These are phyloP conservation scores for Rhypophila decipiens DNA, from an alignment of 495 filamentous ascomycete species.

Conservation along the genomic window DNA sequence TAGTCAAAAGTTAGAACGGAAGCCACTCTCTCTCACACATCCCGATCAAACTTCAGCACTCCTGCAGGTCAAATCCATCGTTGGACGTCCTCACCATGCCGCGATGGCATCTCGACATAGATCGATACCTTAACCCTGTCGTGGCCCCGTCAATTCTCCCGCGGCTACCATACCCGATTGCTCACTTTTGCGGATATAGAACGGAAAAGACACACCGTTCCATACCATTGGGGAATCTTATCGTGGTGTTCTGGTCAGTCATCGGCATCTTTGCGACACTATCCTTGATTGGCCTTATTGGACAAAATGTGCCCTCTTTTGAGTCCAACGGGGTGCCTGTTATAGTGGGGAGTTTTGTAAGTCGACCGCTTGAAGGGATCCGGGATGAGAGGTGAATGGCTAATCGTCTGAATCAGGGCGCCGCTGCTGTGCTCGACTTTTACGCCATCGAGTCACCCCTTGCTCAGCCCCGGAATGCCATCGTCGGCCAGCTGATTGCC, in stretches of 20 bases:
- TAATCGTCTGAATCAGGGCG: too few relatives aligned
- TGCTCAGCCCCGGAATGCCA: slow-evolving; percentile 70
- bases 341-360: slow-evolving; percentile 48
- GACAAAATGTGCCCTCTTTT: slow-evolving; percentile 30
- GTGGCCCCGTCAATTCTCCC: slow-evolving; percentile 47
- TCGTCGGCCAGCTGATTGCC: slow-evolving; percentile 66
- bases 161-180: slow-evolving; percentile 37
- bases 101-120: slow-evolving; percentile 57
- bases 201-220: slow-evolving; percentile 10
- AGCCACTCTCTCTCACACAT: too few relatives aligned
- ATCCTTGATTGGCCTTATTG: slow-evolving; percentile 40
- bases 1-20: too few relatives aligned
- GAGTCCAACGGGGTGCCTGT: slow-evolving; percentile 32
- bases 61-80: neutral
- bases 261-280: slow-evolving; percentile 49
- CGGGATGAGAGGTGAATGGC: too few relatives aligned
- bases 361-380: too few relatives aligned
- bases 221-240: slow-evolving; percentile 40
- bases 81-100: too few relatives aligned
- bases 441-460: slow-evolving; percentile 73
- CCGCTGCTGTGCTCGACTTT: slow-evolving; percentile 71
- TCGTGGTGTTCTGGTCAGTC: slow-evolving; percentile 45
- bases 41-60: neutral
- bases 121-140: slow-evolving; percentile 56
- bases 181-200: slow-evolving; percentile 49